These are phyloP conservation scores for Chlamydomonas sp. DNA, from an alignment of 139 green algal genomes.

Conservation along the genomic window DNA sequence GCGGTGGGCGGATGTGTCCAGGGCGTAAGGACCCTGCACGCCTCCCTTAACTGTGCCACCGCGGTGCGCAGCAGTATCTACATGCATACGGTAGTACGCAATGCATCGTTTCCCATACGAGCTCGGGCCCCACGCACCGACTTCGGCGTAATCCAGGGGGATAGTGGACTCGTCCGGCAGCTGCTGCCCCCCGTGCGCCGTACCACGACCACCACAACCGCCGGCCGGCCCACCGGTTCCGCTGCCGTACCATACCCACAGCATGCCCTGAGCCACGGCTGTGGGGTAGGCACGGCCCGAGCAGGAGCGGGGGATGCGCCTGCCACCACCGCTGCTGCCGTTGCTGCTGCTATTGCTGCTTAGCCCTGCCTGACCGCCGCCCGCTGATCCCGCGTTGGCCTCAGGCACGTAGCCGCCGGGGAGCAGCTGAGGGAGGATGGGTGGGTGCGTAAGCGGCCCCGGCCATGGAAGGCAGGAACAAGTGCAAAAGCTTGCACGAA, in stretches of 20 bases:
- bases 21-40: too few species aligned
- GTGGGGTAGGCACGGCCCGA: not conserved
- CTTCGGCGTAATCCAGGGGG: slow-evolving; percentile 24
- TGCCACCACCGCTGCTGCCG: not conserved
- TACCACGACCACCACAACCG: too few species aligned
- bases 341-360: not conserved
- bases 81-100: too few species aligned
- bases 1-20: too few species aligned
- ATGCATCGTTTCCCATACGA: not conserved
- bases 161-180: not conserved
- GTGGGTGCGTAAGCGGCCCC: too few species aligned
- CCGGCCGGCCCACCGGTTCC: not conserved
- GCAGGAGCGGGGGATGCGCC: not conserved
- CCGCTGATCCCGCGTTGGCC: not conserved
- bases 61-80: too few species aligned
- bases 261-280: slow-evolving; percentile 28
- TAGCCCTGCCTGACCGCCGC: not conserved
- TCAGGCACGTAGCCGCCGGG: too few species aligned
- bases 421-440: too few species aligned
- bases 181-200: not conserved
- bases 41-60: too few species aligned
- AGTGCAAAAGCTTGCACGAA: too few species aligned
- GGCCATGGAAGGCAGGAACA: too few species aligned
- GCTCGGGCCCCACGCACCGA: not conserved
- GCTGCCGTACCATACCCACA: slow-evolving; percentile 31